phyloP scores from a whole-genome alignment of 2,329 filamentous ascomycete species.

The Scedosporium apiospermum region DNA sequence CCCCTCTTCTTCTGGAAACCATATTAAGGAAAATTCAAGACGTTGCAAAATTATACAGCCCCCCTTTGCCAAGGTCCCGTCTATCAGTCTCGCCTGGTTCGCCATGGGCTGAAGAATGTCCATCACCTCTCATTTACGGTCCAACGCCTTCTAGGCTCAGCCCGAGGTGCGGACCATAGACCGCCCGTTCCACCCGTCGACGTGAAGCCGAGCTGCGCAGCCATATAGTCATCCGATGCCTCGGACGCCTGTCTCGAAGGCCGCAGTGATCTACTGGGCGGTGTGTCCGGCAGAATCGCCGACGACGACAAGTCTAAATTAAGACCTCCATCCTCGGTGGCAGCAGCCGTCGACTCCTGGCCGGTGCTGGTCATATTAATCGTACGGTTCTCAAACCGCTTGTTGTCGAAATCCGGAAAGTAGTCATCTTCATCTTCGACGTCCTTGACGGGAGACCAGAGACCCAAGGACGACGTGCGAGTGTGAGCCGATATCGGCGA shows the following conservation, averaged over 20 bases:
- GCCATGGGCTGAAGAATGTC: too few relatives aligned
- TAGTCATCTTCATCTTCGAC: slow-evolving; percentile 42
- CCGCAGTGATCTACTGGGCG: neutral
- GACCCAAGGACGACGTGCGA: slow-evolving; percentile 31
- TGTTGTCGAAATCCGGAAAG: slow-evolving; percentile 41
- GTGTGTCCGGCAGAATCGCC: neutral
- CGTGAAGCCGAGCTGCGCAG: neutral
- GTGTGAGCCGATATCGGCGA: slow-evolving; percentile 21
- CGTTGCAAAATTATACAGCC: too few relatives aligned
- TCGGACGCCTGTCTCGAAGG: neutral
- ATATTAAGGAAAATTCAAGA: too few relatives aligned
- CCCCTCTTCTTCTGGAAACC: too few relatives aligned
- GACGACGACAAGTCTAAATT: neutral
- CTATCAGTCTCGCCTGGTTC: too few relatives aligned
- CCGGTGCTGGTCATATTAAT: neutral
- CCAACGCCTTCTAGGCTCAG: neutral
- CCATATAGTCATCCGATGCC: neutral
- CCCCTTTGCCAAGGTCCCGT: too few relatives aligned
- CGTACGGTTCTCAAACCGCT: slow-evolving; percentile 13
- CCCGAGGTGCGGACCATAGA: neutral
- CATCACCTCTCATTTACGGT: neutral
- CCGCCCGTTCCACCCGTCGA: neutral
- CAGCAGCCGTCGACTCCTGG: neutral
- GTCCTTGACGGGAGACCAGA: slow-evolving; percentile 37
- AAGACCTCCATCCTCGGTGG: neutral